phyloP scores from a whole-genome alignment of 192 early-diverging fungal species.

The Rhizoclosmatium sp. region DNA sequence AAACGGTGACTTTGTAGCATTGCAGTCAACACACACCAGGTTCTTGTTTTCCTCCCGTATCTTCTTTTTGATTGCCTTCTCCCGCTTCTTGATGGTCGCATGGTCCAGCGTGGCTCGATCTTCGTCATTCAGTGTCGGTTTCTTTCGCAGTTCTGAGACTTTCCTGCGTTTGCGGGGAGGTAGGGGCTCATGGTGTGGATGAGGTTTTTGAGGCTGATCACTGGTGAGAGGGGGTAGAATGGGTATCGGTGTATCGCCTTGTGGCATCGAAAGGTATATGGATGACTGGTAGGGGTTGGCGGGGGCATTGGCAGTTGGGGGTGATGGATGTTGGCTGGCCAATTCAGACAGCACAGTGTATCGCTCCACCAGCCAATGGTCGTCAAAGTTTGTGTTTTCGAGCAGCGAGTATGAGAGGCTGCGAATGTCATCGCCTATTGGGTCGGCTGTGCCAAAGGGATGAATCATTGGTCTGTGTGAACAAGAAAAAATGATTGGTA shows the following conservation, averaged over 20 bases:
- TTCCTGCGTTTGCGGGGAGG: background rate
- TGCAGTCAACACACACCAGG: conserved; percentile 75
- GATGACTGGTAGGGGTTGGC: background rate
- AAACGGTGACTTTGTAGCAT: conserved; percentile 76
- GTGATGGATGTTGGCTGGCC: background rate
- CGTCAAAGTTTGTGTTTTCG: background rate
- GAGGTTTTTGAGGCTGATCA: background rate
- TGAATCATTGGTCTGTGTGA: no score
- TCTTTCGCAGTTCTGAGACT: background rate
- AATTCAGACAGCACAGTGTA: background rate
- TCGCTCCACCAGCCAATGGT: background rate
- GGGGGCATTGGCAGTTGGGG: background rate
- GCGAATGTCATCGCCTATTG: background rate
- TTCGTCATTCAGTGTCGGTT: background rate
- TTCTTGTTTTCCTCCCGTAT: conserved; percentile 36
- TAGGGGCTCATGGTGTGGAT: background rate
- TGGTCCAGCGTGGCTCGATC: background rate
- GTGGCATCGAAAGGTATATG: background rate
- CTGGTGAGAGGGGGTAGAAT: background rate
- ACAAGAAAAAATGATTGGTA: no score
- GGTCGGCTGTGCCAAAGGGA: no score
- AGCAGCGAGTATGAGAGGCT: background rate
- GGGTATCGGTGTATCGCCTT: background rate
- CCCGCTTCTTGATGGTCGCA: background rate
- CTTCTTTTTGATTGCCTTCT: conserved; percentile 39